phyloP scores from a whole-genome alignment of 192 early-diverging fungal species.

The Pilobolus umbonatus region DNA sequence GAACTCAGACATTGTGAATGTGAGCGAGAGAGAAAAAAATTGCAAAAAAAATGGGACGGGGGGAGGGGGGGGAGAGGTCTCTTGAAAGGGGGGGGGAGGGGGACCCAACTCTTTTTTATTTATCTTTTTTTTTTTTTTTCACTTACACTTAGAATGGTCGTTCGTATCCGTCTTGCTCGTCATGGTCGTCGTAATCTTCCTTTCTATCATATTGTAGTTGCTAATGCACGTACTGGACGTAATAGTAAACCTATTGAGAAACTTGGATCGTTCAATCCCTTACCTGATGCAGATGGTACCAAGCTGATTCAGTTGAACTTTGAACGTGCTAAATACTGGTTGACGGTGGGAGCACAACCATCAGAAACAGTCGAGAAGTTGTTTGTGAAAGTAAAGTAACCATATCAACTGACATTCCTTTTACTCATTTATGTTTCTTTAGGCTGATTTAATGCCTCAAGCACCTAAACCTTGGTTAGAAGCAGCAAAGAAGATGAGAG shows the following conservation, averaged over 20 bases:
- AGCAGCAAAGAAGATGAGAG: constrained; percentile 21
- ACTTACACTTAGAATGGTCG: constrained; percentile 44
- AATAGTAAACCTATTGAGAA: constrained; percentile 89
- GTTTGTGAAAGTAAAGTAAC: constrained; percentile 65
- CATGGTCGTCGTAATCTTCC: constrained; percentile 87
- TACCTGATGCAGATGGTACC: constrained; percentile 66
- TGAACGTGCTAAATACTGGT: constrained; percentile 94
- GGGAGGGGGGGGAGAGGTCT: too few relatives aligned
- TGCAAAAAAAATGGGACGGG: too few relatives aligned
- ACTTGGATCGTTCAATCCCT: constrained; percentile 87
- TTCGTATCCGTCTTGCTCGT: constrained; percentile 85
- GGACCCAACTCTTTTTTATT: too few relatives aligned
- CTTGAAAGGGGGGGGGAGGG: too few relatives aligned
- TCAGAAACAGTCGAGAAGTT: constrained; percentile 85
- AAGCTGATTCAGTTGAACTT: constrained; percentile 86
- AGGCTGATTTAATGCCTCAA: constrained; percentile 33
- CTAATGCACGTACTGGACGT: constrained; percentile 72
- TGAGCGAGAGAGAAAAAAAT: too few relatives aligned
- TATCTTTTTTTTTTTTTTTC: background rate
- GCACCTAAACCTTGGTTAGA: constrained; percentile 33
- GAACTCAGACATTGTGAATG: too few relatives aligned
- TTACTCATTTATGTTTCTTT: background rate
- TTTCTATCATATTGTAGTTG: constrained; percentile 92
- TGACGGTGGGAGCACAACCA: constrained; percentile 95
- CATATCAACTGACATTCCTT: background rate